Evolutionary conservation across 768 basidiomycete genomes (phyloP), one percentile per base, ranked within the genome.

Genomic region (Agrocybe praecox): DNA sequence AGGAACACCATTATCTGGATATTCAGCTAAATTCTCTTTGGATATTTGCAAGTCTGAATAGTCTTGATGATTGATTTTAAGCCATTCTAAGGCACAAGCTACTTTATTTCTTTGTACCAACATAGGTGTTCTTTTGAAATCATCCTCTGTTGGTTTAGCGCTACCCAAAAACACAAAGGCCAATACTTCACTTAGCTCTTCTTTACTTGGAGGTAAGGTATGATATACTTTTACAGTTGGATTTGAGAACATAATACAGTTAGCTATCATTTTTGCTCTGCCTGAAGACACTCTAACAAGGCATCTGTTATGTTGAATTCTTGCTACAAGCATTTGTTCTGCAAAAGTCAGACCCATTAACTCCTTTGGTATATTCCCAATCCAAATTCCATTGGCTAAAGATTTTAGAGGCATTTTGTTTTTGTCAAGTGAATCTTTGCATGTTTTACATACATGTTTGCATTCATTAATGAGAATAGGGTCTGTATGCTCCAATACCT

Each of bases 301-400:
- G 55, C 69, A 76, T 0, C 52, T 5, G 56, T 73, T 74, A n/a
- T 69, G 67, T 3, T 68, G 22, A 67, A 55, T 21, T 3, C 48
- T 21, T 0, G 61, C 52, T 12, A 66, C 55, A 22, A 66, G 24
- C 7, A 62, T 45, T 33, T 70, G 65, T 55, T 79, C 76, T 0
- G 63, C 60, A 48, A 67, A 74, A 3, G 36, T 67, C 1, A 78
- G 56, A 2, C 57, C 44, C 32, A 61, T 24, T 2, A 79, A 46
- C 10, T 59, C 64, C 6, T 33, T 8, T 2, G 73, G 76, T 0
- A 76, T 65, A 2, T 67, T 49, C 0, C 77, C 76, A 0, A 79
- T 7, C 75, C 75, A 76, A 1, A 74, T 36, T 1, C 71, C 68
- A 61, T 73, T 74, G 0, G 73, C 71, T 6, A 79, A 46, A 0